Percentiles rank a stretch among this genome's conserved stretches.
phyloP scores from a whole-genome alignment of 805 yeast species.

The Suhomyces emberorum region DNA sequence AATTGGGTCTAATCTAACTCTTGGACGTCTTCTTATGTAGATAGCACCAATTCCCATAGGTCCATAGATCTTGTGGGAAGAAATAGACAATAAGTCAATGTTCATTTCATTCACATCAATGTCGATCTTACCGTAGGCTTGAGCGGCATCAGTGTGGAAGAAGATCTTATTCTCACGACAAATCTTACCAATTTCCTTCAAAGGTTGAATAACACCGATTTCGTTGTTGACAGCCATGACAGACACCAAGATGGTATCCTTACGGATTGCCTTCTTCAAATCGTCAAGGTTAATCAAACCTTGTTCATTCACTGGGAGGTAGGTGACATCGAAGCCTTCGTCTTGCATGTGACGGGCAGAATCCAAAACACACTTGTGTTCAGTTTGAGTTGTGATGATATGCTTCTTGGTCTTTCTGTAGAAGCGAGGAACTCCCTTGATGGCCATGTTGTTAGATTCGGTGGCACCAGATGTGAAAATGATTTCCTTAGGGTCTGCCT shows the following conservation, averaged over 20 bases:
- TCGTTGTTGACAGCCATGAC: slow-evolving; percentile 98
- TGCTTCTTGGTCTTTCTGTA: slow-evolving; percentile 88
- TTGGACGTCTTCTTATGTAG: slow-evolving; percentile 94
- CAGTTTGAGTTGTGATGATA: slow-evolving; percentile 93
- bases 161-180: slow-evolving; percentile 87
- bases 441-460: slow-evolving; percentile 90
- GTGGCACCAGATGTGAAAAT: slow-evolving; percentile 98
- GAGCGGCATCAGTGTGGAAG: slow-evolving; percentile 98
- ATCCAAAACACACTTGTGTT: slow-evolving; percentile 98
- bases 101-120: slow-evolving; percentile 91
- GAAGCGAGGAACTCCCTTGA: slow-evolving; percentile 95
- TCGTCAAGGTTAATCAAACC: slow-evolving; percentile 79
- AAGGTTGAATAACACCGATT: slow-evolving; percentile 95
- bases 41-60: slow-evolving; percentile 98
- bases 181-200: slow-evolving; percentile 86
- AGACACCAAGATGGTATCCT: slow-evolving; percentile 87
- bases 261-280: slow-evolving; percentile 78
- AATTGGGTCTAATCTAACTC: slow-evolving; percentile 93
- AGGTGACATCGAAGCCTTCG: slow-evolving; percentile 95
- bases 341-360: slow-evolving; percentile 93
- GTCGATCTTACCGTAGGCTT: slow-evolving; percentile 92
- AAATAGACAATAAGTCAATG: slow-evolving; percentile 88
- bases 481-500: slow-evolving; percentile 95
- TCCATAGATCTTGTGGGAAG: slow-evolving; percentile 96
- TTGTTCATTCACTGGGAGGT: slow-evolving; percentile 75